Conservation (phyloP, 129 eudicot genomes). For the Tagetes erecta region DNA sequence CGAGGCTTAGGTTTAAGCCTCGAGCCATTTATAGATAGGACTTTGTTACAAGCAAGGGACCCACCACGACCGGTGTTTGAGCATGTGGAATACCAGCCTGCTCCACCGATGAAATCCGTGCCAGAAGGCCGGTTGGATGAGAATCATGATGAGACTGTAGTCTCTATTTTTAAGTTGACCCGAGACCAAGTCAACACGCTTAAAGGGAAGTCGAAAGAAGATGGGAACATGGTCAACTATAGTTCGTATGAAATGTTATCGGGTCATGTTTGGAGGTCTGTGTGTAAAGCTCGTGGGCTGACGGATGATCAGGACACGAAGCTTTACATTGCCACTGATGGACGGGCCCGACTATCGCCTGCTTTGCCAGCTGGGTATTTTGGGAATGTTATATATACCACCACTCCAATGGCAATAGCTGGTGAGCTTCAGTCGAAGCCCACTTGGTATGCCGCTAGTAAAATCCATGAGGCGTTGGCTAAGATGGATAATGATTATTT, state of each 20-base stretch:
- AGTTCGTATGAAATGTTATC: slow-evolving; percentile 80
- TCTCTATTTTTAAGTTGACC: slow-evolving; percentile 61
- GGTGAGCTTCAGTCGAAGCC: slow-evolving; percentile 57
- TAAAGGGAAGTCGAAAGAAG: slow-evolving; percentile 60
- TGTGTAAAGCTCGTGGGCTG: slow-evolving; percentile 73
- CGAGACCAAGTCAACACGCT: slow-evolving; percentile 59
- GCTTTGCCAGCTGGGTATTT: slow-evolving; percentile 56
- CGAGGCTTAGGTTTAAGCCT: slow-evolving; percentile 54
- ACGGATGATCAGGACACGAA: slow-evolving; percentile 61
- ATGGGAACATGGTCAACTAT: slow-evolving; percentile 46
- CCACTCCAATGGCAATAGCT: slow-evolving; percentile 47
- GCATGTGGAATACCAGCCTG: slow-evolving; percentile 70
- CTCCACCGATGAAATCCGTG: slow-evolving; percentile 50
- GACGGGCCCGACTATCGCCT: slow-evolving; percentile 61
- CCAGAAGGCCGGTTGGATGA: slow-evolving; percentile 16
- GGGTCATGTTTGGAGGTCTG: slow-evolving; percentile 75
- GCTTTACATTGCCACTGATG: slow-evolving; percentile 75
- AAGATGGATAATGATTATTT: slow-evolving; percentile 56
- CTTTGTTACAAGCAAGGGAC: slow-evolving; percentile 57
- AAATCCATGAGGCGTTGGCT: slow-evolving; percentile 35
- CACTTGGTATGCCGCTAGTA: slow-evolving; percentile 47
- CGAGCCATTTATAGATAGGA: slow-evolving; percentile 63
- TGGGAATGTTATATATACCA: slow-evolving; percentile 63
- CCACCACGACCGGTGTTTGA: slow-evolving; percentile 51
- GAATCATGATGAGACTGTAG: slow-evolving; percentile 34